A percentile compares a stretch with the other conserved stretches of the same genome.
Conservation (phyloP, 768 basidiomycete genomes). For the Lactifluus echinatus region DNA sequence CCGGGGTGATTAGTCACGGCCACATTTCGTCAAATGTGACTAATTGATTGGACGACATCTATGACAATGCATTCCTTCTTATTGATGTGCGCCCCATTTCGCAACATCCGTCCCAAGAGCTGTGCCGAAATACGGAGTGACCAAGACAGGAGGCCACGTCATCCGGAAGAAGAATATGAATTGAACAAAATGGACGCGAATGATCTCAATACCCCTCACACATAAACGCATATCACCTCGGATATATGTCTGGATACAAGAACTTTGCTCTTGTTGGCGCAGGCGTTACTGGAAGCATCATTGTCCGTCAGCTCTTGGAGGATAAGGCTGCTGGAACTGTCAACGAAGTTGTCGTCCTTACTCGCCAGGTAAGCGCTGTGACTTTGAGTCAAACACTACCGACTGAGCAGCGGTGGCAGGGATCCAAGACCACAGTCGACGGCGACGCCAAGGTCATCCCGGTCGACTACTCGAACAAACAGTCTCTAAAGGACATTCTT, state of each 20-base stretch:
- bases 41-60: too few species aligned
- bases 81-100: too few species aligned
- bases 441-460: constrained; percentile 1
- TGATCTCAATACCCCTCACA: too few species aligned
- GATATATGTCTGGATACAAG: constrained; percentile 10
- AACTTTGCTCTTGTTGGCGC: constrained; percentile 11
- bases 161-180: too few species aligned
- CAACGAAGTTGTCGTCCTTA: constrained; percentile 10
- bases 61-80: too few species aligned
- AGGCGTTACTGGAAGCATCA: constrained; percentile 4
- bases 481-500: constrained; percentile 10
- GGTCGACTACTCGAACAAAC: constrained; percentile 14
- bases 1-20: too few species aligned
- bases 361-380: constrained; percentile 2
- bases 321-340: constrained; percentile 8
- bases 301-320: constrained; percentile 15
- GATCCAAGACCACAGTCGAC: background rate
- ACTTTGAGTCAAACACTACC: background rate
- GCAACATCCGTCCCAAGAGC: too few species aligned
- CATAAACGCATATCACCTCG: background rate
- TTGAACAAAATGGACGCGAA: too few species aligned
- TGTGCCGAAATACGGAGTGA: too few species aligned
- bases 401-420: background rate
- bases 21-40: too few species aligned
- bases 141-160: too few species aligned